Base-by-base conservation (phyloP, 352 stramenopile species). In the Phytophthora sansomeana region DNA sequence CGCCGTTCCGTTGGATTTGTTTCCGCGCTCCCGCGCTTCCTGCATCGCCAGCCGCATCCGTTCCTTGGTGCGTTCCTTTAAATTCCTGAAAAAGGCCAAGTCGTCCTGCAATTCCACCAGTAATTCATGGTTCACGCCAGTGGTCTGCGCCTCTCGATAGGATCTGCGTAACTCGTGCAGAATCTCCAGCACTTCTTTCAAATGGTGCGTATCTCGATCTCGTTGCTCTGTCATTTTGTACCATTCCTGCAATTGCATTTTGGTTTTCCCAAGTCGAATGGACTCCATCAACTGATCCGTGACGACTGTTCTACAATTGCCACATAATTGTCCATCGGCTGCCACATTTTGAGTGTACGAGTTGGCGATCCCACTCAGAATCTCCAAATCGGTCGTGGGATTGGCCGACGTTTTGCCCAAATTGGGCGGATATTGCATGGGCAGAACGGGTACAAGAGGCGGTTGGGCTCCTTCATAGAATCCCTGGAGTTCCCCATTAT, bases 361-460 rank as follows among this genome's bases (percentile, higher is more conserved):
- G 60, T 93, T 92, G 39, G 85, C 85, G 52, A 93, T 93, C n/a
- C 85, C 85, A 58, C 85, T 93, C 33, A 93, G 59, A 74, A 93
- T 93, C 65, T 93, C 85, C 42, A 93, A 67, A 55, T 93, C 85
- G 2, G 81, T 89, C 2, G 77, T 78, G 9, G 77, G 56, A 50
- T 82, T 83, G 26, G 62, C 53, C 48, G 66, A 44, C 10, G 67
- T 7, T 60, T 73, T 77, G 6, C 21, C 14, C 38, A 76, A 36
- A 47, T 49, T 71, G n/a, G 61, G 47, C 7, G 80, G 54, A 54
- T 92, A 90, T 62, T 90, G 83, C 81, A 92, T 89, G 11, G 83
- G 71, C 47, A 90, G 53, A 41, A 87, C 76, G 1, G 79, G 76
- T 50, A 84, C 78, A 10, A n/a, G n/a, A n/a, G n/a, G n/a, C n/a